These are phyloP conservation scores for Amaranthus palmeri DNA, from an alignment of 148 eudicot genomes.

Conservation along the genomic window DNA sequence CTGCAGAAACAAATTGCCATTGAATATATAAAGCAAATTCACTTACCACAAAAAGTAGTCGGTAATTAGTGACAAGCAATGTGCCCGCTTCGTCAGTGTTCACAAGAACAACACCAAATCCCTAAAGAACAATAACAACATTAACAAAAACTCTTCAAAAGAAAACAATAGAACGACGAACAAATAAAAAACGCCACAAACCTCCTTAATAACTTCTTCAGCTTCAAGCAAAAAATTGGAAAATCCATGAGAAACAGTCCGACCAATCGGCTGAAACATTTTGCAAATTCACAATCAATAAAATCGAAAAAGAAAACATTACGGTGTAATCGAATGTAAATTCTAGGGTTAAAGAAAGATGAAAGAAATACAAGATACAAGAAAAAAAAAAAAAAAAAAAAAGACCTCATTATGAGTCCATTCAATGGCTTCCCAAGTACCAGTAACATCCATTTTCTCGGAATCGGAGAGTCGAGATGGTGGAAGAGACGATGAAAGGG, in stretches of 20 bases:
- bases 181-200: constrained; percentile 18
- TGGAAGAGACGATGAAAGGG: constrained; percentile 32
- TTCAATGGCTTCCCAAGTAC: constrained; percentile 81
- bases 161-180: background rate
- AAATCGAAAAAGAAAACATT: background rate
- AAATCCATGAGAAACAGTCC: constrained; percentile 57
- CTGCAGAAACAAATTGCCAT: background rate
- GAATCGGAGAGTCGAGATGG: constrained; percentile 50
- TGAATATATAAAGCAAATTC: background rate
- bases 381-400: background rate
- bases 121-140: background rate
- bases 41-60: constrained; percentile 89
- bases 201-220: constrained; percentile 73
- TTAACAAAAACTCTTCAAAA: background rate
- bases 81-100: constrained; percentile 89
- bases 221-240: constrained; percentile 67
- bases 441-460: constrained; percentile 61
- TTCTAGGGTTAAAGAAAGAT: constrained; percentile 4
- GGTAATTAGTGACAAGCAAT: constrained; percentile 79
- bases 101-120: constrained; percentile 76
- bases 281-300: background rate
- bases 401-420: constrained; percentile 84
- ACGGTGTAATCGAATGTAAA: background rate
- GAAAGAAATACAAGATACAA: no score
- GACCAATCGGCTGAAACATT: constrained; percentile 46